Conservation (phyloP, 257 asterid genomes). For the Solanum piurae region DNA sequence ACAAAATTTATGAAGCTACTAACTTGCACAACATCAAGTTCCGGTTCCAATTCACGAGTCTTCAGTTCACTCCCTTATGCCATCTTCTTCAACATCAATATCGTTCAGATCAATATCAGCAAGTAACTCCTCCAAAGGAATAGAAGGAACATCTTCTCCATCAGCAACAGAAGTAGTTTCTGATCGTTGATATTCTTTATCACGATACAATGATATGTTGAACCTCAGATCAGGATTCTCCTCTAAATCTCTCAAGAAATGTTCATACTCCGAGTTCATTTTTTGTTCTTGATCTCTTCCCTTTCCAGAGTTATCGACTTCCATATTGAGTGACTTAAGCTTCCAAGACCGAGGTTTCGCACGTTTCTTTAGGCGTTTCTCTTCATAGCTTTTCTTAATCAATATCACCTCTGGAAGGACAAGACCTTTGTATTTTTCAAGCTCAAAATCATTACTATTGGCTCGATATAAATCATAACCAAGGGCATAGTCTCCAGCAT, state of each 20-base stretch:
- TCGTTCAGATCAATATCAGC: slow-evolving; percentile 23
- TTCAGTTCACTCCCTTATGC: slow-evolving; percentile 13
- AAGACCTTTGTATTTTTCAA: slow-evolving; percentile 21
- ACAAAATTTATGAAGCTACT: neutral
- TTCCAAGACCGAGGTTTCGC: slow-evolving; percentile 28
- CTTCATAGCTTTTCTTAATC: neutral
- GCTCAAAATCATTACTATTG: slow-evolving; percentile 30
- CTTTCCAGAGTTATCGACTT: slow-evolving; percentile 14
- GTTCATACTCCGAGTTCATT: slow-evolving; percentile 17
- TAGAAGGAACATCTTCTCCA: slow-evolving; percentile 19
- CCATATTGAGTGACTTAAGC: slow-evolving; percentile 26
- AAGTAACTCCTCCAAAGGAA: slow-evolving; percentile 25
- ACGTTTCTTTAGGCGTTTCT: slow-evolving; percentile 18
- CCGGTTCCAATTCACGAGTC: neutral
- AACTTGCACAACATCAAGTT: neutral
- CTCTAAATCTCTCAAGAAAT: slow-evolving; percentile 26
- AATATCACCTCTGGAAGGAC: slow-evolving; percentile 31
- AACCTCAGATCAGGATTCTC: slow-evolving; percentile 27
- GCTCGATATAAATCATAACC: slow-evolving; percentile 16
- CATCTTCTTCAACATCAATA: slow-evolving; percentile 3
- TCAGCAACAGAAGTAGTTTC: slow-evolving; percentile 18
- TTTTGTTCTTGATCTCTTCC: slow-evolving; percentile 24
- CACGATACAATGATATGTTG: slow-evolving; percentile 15
- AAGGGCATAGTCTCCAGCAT: slow-evolving; percentile 8
- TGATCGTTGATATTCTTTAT: slow-evolving; percentile 27